Base-by-base conservation (phyloP, 768 basidiomycete genomes). In the Lentinula sp. region DNA sequence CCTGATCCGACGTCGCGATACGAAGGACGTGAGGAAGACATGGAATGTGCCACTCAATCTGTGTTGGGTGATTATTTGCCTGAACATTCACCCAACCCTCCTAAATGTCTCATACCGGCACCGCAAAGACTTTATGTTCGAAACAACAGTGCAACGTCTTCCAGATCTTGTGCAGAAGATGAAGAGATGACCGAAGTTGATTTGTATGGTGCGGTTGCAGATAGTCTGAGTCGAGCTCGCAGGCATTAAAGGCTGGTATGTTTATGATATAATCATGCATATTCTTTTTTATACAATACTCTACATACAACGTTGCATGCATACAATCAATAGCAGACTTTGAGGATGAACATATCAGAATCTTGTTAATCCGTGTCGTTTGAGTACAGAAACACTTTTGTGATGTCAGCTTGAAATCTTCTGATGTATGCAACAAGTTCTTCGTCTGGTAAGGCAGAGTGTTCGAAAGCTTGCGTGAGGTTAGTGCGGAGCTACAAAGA, bases 371-470 rank as follows among this genome's bases (percentile, higher is more conserved):
- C 18, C n/a, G 42, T 49, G 15, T 53, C 62, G 37, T 23, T 53
- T n/a, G 48, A 34, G 39, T 65, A 64, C 46, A 66, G 66, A 57
- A 89, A 79, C 16, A 83, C 81, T 52, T 78, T 80, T 21, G 86
- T 82, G 57, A 90, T 82, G 55, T 91, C 87, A 61, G 75, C 81
- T 69, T 93, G 92, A 65, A 93, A 80, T 28, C 84, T 78, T 52
- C 78, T 76, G 42, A 94, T 75, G 68, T 91, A 91, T 3, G 75
- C 74, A 16, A 84, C 69, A 1, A 93, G 74, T 50, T 91, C 91
- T 62, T 79, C 78, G 58, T 88, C 85, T 1, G 90, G 89, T 34
- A 94, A 79, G 2, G 85, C 78, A 16, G 91, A 91, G 65, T 92
- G 76, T 32, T 89, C 83, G 43, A 84, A 72, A 0, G 85, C 88